Conservation (phyloP, 106 monocot species). For the Acorus gramineus region DNA sequence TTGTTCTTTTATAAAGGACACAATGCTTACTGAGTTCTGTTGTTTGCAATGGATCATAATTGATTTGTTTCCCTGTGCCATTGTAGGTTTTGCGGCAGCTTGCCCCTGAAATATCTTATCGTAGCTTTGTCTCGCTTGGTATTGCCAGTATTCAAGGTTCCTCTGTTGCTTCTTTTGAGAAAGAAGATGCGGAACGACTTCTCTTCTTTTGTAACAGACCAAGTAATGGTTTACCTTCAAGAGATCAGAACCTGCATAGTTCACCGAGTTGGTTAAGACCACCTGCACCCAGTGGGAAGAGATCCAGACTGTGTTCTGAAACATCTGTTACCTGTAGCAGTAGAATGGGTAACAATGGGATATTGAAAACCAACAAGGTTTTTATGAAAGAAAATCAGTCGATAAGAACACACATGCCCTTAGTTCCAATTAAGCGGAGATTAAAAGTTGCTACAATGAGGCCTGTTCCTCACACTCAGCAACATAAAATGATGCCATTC, state of each 20-base stretch:
- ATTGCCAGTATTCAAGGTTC: slow-evolving; percentile 75
- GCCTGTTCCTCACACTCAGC: slow-evolving; percentile 55
- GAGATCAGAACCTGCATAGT: slow-evolving; percentile 8
- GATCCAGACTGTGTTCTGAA: slow-evolving; percentile 17
- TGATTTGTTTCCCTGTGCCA: neutral
- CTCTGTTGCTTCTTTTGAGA: slow-evolving; percentile 83
- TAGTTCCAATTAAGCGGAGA: slow-evolving; percentile 14
- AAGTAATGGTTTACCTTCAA: slow-evolving; percentile 14
- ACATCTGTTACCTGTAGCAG: slow-evolving; percentile 1
- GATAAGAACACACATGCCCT: slow-evolving; percentile 4
- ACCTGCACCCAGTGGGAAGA: slow-evolving; percentile 31
- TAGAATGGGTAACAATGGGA: slow-evolving; percentile 18
- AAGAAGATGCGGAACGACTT: slow-evolving; percentile 81
- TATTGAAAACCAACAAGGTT: slow-evolving; percentile 7
- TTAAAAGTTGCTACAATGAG: slow-evolving; percentile 48
- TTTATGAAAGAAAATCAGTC: slow-evolving; percentile 5
- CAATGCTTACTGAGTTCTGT: too few relatives aligned
- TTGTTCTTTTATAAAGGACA: too few relatives aligned
- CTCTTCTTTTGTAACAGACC: slow-evolving; percentile 64
- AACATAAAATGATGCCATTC: slow-evolving; percentile 55
- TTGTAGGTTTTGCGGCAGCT: slow-evolving; percentile 72
- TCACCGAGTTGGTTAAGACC: slow-evolving; percentile 39
- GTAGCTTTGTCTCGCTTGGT: slow-evolving; percentile 72
- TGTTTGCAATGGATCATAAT: neutral
- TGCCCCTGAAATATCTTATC: slow-evolving; percentile 60